phyloP scores from a whole-genome alignment of 2,329 filamentous ascomycete species.

The Colletotrichum filicis region DNA sequence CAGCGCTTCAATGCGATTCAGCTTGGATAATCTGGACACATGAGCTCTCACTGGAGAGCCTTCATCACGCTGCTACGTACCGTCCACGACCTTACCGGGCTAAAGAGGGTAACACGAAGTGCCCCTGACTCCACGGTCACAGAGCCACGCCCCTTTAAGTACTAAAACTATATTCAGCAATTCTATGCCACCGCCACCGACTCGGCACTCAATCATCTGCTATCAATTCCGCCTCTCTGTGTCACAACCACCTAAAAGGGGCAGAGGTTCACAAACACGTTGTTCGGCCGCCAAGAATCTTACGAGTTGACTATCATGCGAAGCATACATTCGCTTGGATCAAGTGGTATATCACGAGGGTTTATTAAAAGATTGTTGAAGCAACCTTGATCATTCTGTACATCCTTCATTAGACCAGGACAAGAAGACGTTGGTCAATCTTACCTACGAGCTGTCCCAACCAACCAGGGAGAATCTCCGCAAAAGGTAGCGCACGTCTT shows the following conservation, averaged over 20 bases:
- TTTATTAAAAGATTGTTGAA: background rate
- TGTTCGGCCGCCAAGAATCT: background rate
- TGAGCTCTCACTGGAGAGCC: no score
- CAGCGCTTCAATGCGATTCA: background rate
- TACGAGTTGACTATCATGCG: background rate
- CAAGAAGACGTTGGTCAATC: background rate
- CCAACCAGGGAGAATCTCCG: background rate
- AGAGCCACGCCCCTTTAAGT: background rate
- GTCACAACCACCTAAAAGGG: background rate
- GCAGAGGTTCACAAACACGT: background rate
- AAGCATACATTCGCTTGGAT: background rate
- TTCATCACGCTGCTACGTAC: background rate
- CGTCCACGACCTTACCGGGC: background rate
- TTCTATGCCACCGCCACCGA: background rate
- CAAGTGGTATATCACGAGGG: background rate
- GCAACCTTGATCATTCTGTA: background rate
- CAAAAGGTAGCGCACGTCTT: background rate
- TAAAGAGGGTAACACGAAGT: background rate
- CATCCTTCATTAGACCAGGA: no score
- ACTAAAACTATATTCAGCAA: background rate
- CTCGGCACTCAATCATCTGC: background rate
- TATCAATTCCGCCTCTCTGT: background rate
- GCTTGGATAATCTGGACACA: background rate
- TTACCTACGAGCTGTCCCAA: background rate
- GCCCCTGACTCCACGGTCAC: background rate